Conservation (phyloP, 73 alveolate genomes). For the Stentor coeruleus region DNA sequence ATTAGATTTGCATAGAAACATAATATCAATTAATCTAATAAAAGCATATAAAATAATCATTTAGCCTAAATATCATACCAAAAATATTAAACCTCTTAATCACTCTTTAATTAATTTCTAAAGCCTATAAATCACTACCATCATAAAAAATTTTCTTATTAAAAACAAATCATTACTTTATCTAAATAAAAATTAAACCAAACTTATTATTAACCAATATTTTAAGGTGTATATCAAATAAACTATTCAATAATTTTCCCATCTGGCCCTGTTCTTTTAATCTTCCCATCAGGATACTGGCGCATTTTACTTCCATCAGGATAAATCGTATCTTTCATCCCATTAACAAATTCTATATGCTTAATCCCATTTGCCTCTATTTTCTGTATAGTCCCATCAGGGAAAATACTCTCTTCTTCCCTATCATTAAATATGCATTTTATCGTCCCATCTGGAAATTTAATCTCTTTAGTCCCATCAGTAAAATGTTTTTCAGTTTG, state of each 20-base stretch:
- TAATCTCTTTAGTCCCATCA: conserved; percentile 71
- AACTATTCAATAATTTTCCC: conserved; percentile 23
- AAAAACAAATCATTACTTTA: too few relatives aligned
- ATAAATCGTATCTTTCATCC: conserved; percentile 48
- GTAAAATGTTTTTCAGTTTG: conserved; percentile 70
- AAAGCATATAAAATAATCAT: too few relatives aligned
- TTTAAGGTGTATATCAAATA: too few relatives aligned
- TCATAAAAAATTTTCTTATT: too few relatives aligned
- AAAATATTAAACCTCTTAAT: too few relatives aligned
- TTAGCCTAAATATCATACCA: too few relatives aligned
- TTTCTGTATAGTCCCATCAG: conserved; percentile 62
- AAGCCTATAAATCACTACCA: too few relatives aligned
- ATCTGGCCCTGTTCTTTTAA: conserved; percentile 43
- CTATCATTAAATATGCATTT: conserved; percentile 57
- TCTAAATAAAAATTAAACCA: too few relatives aligned
- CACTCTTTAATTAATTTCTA: too few relatives aligned
- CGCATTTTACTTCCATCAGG: conserved; percentile 64
- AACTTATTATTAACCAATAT: too few relatives aligned
- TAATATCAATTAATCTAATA: too few relatives aligned
- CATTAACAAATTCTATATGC: conserved; percentile 58
- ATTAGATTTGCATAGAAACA: too few relatives aligned
- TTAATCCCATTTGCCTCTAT: conserved; percentile 55
- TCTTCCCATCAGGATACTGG: conserved; percentile 56
- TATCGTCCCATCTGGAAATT: conserved; percentile 58
- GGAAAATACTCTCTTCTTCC: conserved; percentile 49